Base-by-base conservation (phyloP, 441 rosid species). In the Corymbia calophylla region DNA sequence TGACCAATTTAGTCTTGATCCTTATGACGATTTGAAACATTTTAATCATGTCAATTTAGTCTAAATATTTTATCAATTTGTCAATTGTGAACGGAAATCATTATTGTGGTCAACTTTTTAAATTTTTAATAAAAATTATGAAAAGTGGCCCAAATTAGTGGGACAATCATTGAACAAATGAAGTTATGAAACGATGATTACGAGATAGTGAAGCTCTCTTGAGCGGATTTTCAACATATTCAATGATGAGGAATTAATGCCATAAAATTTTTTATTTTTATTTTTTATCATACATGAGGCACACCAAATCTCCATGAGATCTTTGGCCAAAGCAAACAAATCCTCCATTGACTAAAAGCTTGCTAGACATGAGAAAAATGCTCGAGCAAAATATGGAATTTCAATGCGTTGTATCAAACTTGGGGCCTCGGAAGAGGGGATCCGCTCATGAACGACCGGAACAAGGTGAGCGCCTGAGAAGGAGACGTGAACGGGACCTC, bases 401-500 rank as follows among this genome's bases (percentile, higher is more conserved):
- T 23, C 13, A 18, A 77, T 44, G 84, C 14, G 7, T 77, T 77
- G 4, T 0, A 27, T 55, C 82, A 44, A n/a, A 82, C 9, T 2
- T 13, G n/a, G 13, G 89, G 88, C 54, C 55, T 88, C 12, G 92
- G 93, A 32, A 90, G 92, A 60, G 91, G 91, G 25, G 88, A 32
- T 70, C 88, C 87, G 6, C 6, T 77, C 10, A 90, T 70, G 86
- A 93, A 93, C 9, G 95, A 92, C 48, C 80, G 49, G 91, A 93
- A 92, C 82, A 93, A 62, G 0, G 92, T 80, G 66, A 93, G 91
- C 32, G 93, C 93, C 54, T 90, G 93, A 23, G 94, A 91, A 85
- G 93, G 92, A 16, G 90, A 88, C 10, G 92, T 91, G 90, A 90
- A 92, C 12, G 91, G 93, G 25, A 92, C 91, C 87, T 92, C 93